Conservation (phyloP, 345 rosid genomes). For the Pistacia vera region DNA sequence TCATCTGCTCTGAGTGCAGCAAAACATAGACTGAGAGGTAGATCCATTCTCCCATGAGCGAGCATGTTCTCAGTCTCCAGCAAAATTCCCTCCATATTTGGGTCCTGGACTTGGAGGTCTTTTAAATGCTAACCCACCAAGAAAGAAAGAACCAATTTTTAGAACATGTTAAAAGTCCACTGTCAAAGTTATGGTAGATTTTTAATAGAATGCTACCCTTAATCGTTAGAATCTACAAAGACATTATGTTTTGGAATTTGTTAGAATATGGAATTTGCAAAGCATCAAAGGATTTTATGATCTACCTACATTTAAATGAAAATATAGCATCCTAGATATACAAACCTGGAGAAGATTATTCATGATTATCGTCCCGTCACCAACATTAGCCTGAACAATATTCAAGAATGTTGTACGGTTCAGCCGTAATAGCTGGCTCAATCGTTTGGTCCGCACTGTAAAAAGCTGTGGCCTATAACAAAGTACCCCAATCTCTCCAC, state of each 20-base stretch:
- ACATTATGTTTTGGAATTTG: too few relatives aligned
- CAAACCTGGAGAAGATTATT: slow-evolving; percentile 89
- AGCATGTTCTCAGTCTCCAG: slow-evolving; percentile 77
- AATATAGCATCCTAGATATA: neutral
- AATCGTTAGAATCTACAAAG: neutral
- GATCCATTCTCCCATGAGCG: slow-evolving; percentile 75
- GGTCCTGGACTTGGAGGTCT: slow-evolving; percentile 64
- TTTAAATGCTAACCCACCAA: slow-evolving; percentile 58
- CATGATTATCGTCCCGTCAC: slow-evolving; percentile 91
- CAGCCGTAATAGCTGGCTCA: slow-evolving; percentile 85
- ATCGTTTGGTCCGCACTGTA: slow-evolving; percentile 85
- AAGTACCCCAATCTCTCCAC: slow-evolving; percentile 90
- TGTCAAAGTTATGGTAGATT: neutral
- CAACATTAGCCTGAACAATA: slow-evolving; percentile 87
- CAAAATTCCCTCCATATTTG: slow-evolving; percentile 67
- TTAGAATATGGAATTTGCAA: neutral
- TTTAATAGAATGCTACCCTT: neutral
- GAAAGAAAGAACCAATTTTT: slow-evolving; percentile 4
- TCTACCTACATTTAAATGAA: neutral
- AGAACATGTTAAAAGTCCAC: neutral
- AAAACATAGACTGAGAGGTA: slow-evolving; percentile 70
- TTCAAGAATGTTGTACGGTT: slow-evolving; percentile 84
- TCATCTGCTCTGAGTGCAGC: slow-evolving; percentile 89
- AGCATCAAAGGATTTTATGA: neutral
- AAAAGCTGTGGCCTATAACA: slow-evolving; percentile 87